Evolutionary conservation across 139 green algal genomes (phyloP), one percentile per base, ranked within the genome.

Genomic region (Ettlia oleoabundans): DNA sequence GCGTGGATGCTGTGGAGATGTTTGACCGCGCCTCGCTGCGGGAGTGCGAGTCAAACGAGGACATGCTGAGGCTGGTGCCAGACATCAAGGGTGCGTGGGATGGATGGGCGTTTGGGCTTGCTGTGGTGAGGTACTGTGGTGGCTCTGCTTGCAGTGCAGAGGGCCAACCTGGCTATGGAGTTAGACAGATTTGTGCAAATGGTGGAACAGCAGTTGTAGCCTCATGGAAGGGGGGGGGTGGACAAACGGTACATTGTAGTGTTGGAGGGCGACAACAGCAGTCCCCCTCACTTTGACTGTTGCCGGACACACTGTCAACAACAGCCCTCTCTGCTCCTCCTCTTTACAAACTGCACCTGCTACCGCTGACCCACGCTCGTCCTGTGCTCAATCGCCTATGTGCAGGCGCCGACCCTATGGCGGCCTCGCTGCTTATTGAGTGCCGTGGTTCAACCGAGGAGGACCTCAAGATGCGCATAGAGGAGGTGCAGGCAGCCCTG

Each of bases 1-100:
- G 86, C 0, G 95, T 98, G n/a, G 96, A 99, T 80, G 96, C 96
- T 7, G 96, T 99, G 68, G 96, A 99, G 93, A 90, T 99, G 66
- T 99, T 99, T 88, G 96, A 99, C 89, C 88, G 93, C 26, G 89
- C 91, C 33, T 82, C 76, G 28, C 83, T 92, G 72, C 83, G 76
- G 79, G 90, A 97, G 89, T 98, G 91, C 67, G 92, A 96, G 89
- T 68, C 68, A 8, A 89, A 97, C 77, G 94, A 97, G 65, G 86
- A 89, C 28, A 95, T 98, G 90, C 76, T 82, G 51, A 42, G 62
- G 9, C 88, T 98, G 76, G 95, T 98, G 85, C 91, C 91, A 1
- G 92, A 95, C 86, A 96, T 98, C 74, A 82, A 87, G 83, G 94
- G 76, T 41, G 74, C 18, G 73, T 40, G 33, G 42, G 42, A 21